A percentile compares a stretch with the other conserved stretches of the same genome.
Evolutionary conservation across 73 alveolate genomes (phyloP).

Genomic region (Durusdinium trenchii): DNA sequence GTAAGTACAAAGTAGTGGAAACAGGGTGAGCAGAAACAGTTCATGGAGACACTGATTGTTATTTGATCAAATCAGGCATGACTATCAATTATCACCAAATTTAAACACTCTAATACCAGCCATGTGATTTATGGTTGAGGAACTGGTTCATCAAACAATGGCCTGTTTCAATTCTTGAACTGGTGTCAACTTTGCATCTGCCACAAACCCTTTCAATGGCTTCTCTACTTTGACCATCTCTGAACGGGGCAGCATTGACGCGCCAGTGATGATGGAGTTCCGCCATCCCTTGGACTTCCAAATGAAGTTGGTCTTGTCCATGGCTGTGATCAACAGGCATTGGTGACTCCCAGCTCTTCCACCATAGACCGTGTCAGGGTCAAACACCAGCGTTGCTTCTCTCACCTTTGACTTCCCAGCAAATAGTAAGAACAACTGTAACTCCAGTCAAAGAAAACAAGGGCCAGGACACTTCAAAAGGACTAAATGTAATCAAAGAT

Average conservation of each 20-base stretch:
- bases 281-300: neutral
- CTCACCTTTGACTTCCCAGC: neutral
- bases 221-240: constrained; percentile 19
- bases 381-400: neutral
- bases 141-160: no score
- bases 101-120: no score
- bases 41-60: no score
- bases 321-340: neutral
- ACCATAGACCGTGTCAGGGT: neutral
- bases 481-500: neutral
- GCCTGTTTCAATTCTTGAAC: constrained; percentile 37
- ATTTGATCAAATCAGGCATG: no score
- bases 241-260: neutral
- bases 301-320: neutral
- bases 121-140: no score
- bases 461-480: no score
- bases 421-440: neutral
- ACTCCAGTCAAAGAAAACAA: neutral
- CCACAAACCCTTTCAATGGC: neutral
- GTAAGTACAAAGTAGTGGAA: neutral
- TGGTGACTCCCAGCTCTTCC: neutral
- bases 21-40: no score
- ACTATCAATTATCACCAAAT: no score
- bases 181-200: neutral
- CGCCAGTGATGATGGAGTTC: neutral